Base-by-base conservation (phyloP, 768 basidiomycete genomes). In the Lentinula detonsa region DNA sequence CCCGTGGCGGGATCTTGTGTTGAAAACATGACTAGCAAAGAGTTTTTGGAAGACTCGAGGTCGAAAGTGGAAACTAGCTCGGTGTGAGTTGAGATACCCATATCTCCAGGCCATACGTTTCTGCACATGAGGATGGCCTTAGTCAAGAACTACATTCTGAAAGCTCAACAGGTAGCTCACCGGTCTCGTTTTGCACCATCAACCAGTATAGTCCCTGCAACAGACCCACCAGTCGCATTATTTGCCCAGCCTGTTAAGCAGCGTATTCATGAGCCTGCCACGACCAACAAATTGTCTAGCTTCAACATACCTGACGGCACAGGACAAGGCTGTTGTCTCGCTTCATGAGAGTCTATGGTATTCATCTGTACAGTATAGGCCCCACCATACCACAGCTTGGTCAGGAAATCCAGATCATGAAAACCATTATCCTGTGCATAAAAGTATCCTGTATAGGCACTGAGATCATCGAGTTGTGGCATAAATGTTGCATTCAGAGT, bases 331-430 rank as follows among this genome's bases (percentile, higher is more conserved):
- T 69, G 68, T 57, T 72, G 71, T 18, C 74, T 67, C 16, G 74
- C 74, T 61, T 75, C 66, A 51, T 74, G 68, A 0, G 66, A 65
- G 60, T 75, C 74, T 37, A 83, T 79, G 0, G 80, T 83, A 61
- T 83, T 81, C 2, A 82, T 83, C 64, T 85, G 83, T 2, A 85
- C 81, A 0, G 84, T 85, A 65, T 85, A 85, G 3, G 83, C 83
- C 5, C 84, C 84, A 0, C 83, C 76, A 66, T 83, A 85, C 83
- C 84, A 85, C 2, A 84, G 59, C 67, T 83, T 85, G 0, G 81
- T 84, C 65, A 84, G 62, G 59, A 85, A 81, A 62, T 81, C 71
- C 9, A 66, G 57, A 65, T 85, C 82, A 16, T 76, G 69, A 54
- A 76, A 81, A 0, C 62, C 71, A 0, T 77, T 33, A 59, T 85